Conservation (phyloP, 1,139 yeast genomes). For the Blastobotrys ciferrii region DNA sequence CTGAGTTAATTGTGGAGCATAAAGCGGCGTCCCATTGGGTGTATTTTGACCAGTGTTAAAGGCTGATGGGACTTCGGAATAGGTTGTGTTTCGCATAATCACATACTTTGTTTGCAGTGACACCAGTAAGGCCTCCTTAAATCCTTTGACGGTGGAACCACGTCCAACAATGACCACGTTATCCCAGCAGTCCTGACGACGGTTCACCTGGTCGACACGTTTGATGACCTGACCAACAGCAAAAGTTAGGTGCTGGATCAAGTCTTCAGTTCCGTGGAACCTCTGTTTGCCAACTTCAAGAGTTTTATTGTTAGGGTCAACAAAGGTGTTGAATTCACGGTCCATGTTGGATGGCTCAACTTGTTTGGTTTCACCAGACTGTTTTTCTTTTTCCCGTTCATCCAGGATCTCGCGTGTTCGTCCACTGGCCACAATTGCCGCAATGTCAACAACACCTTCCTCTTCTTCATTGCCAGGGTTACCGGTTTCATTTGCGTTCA, state of each 20-base stretch:
- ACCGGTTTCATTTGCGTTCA: constrained; percentile 41
- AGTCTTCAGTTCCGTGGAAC: constrained; percentile 68
- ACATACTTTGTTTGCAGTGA: constrained; percentile 60
- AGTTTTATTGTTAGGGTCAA: constrained; percentile 54
- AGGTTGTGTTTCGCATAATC: constrained; percentile 41
- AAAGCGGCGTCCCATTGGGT: constrained; percentile 32
- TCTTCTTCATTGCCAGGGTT: constrained; percentile 44
- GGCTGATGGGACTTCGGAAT: constrained; percentile 40
- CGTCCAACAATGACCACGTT: constrained; percentile 77
- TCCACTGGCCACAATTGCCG: constrained; percentile 80
- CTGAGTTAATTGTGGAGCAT: constrained; percentile 18
- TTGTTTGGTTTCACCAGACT: constrained; percentile 37
- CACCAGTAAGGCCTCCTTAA: constrained; percentile 65
- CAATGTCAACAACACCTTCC: constrained; percentile 82
- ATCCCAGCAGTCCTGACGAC: constrained; percentile 84
- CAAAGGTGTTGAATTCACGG: constrained; percentile 59
- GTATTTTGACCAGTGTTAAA: constrained; percentile 38
- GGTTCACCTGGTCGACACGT: constrained; percentile 61
- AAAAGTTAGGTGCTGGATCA: constrained; percentile 54
- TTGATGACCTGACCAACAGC: constrained; percentile 54
- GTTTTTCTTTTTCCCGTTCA: constrained; percentile 51
- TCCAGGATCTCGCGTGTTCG: constrained; percentile 64
- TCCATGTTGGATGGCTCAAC: constrained; percentile 42
- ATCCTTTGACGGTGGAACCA: constrained; percentile 71
- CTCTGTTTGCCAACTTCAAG: constrained; percentile 79